Evolutionary conservation across 2,329 filamentous ascomycete genomes (phyloP), one percentile per base, ranked within the genome.

Genomic region (Elsinoe ampelina): DNA sequence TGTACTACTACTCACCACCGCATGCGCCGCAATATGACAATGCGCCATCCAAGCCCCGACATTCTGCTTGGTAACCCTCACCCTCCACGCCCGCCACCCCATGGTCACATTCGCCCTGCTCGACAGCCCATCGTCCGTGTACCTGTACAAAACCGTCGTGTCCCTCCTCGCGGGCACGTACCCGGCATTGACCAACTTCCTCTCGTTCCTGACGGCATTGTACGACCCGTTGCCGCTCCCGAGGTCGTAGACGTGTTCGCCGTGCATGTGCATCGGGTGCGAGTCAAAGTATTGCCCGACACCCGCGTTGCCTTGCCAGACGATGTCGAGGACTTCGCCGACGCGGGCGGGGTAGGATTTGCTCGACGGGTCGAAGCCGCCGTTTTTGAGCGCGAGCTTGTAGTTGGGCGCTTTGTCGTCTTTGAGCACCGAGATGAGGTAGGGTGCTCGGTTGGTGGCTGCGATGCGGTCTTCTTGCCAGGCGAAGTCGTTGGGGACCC

Each of bases 31-130:
- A 13, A 79, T 75, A 64, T 84, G 81, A 60, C 81, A 84, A 65
- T 84, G 81, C 60, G 83, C 70, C 78, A 83, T 79, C 80, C 80
- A 84, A 2, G 79, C 79, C 0, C 81, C 81, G 0, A 76, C 66
- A 57, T 76, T 68, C 12, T 22, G 11, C 41, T 56, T 26, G 7
- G 68, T 70, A 0, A 83, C 76, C 2, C 79, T 70, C 1, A 84
- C 67, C 8, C 82, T 71, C 82, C 81, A 85, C 0, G 75, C 81
- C 17, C 82, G 71, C 82, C 82, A 86, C 0, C 82, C 80, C 0
- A 74, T 71, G 1, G 72, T 73, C 5, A 22, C 17, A 38, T 47
- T 45, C 39, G 54, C 42, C 39, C 10, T 6, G 17, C 70, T 64
- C 3, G 74, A 68, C 0, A 73, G 65, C 1, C 60, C 61, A 20